phyloP scores from a whole-genome alignment of 192 early-diverging fungal species.

The Ambispora gerdemannii region DNA sequence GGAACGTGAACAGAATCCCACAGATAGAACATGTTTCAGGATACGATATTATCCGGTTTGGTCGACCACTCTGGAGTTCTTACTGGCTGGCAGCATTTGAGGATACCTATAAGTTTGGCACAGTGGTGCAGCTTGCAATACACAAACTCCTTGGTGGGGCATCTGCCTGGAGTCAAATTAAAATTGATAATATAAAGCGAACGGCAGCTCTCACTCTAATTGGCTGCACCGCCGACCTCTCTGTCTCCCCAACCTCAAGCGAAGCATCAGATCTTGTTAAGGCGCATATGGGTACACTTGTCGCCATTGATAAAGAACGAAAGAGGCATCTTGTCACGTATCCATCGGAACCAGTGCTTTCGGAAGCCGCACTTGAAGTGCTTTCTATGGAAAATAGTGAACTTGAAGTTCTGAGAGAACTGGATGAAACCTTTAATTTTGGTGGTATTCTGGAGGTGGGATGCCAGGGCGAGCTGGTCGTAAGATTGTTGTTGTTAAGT shows the following conservation, averaged over 20 bases:
- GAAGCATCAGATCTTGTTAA: slow-evolving; percentile 6
- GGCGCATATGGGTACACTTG: slow-evolving; percentile 6
- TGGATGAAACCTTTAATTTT: background rate
- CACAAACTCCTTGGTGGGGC: background rate
- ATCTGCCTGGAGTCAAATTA: background rate
- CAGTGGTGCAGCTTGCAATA: background rate
- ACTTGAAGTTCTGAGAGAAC: slow-evolving; percentile 1
- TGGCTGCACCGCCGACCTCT: background rate
- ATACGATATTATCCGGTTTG: slow-evolving; percentile 12
- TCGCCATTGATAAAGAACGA: background rate
- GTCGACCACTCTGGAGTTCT: slow-evolving; percentile 10
- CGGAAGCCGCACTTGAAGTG: slow-evolving; percentile 6
- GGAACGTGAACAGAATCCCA: background rate
- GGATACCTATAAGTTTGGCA: background rate
- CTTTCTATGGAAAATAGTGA: background rate
- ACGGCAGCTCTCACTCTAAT: background rate
- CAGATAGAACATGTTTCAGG: background rate
- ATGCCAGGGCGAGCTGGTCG: background rate
- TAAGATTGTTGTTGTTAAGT: background rate
- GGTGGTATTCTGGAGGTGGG: slow-evolving; percentile 2
- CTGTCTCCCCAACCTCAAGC: slow-evolving; percentile 10
- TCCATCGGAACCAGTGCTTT: background rate
- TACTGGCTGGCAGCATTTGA: background rate
- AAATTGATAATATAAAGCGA: background rate
- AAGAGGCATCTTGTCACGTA: slow-evolving; percentile 7